Evolutionary conservation across 768 basidiomycete genomes (phyloP), one percentile per base, ranked within the genome.

Genomic region (Suillus placidus): DNA sequence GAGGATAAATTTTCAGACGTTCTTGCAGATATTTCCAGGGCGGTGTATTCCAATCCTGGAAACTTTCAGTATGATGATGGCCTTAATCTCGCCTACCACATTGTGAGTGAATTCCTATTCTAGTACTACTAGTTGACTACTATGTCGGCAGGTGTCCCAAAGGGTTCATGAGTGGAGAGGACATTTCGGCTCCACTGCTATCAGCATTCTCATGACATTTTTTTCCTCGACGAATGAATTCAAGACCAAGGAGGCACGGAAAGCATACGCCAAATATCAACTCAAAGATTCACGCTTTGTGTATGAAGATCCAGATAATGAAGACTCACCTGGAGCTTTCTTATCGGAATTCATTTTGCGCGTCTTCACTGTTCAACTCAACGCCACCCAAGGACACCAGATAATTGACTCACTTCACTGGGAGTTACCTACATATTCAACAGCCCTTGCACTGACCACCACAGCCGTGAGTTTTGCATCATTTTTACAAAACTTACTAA

Each of bases 141-240:
- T n/a, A 56, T 56, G 34, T 13, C 37, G 55, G 55, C 35, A 56
- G 55, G 55, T 35, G 37, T n/a, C n/a, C 35, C 35, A 56, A 56
- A 56, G 55, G 55, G n/a, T 56, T 35, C n/a, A 20, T n/a, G 55
- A 56, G 7, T 56, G n/a, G 55, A 56, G 55, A 56, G 55, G 34
- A 6, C 13, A 35, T 16, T 56, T 56, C 6, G n/a, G 55, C 35
- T 56, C 55, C n/a, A 37, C 35, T 14, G 55, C 55, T n/a, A 14
- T 56, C 55, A 37, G 35, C 2, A 35, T 56, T 35, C 55, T 54
- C 32, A 55, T 55, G 54, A 13, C 49, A 14, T 13, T 49, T 49
- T 49, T 49, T 26, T 12, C 23, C 23, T 49, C 23, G 12, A 49
- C 13, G 23, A 12, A 49, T 26, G 49, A 49, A 12, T 49, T 26